Evolutionary conservation across 140 eudicot genomes (phyloP), one percentile per base, ranked within the genome.

Genomic region (Erigeron philadelphicus): DNA sequence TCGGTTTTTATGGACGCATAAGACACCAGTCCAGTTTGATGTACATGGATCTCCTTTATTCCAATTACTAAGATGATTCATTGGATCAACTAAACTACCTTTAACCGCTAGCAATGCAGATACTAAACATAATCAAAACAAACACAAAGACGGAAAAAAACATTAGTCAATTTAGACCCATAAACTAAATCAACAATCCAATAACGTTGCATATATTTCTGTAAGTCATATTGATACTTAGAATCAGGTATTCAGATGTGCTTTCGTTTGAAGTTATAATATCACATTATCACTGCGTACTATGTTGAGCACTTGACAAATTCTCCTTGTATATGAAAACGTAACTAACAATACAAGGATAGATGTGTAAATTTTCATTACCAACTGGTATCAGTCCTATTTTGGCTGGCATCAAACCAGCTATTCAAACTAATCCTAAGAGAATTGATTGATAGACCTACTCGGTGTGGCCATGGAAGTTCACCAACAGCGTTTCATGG

Each of bases 21-120:
- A 50, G 42, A 88, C 78, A 53, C 96, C 96, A 0, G 90, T 86
- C 96, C 96, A 88, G 71, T 88, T 84, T 57, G 90, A 80, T 18
- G 78, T 76, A 44, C 96, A 88, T 15, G 96, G 96, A 76, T 88
- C 94, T 46, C 88, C 88, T 61, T 78, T 82, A 16, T 82, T 80
- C 96, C 96, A 88, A 23, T 68, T 76, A 6, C 61, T 64, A 16
- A 88, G 86, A 76, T 71, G 79, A 52, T 78, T 78, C 81, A 66
- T 65, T n/a, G 77, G 80, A 76, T 88, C 96, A 18, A 55, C 67
- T 71, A 88, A 78, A 13, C 52, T 63, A 19, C 72, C 72, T 82
- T 68, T 86, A 17, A 88, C 72, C 63, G 90, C 78, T 18, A 60
- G 54, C 81, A 88, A 72, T 47, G 86, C 96, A 35, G 86, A 79